A percentile compares a stretch with the other conserved stretches of the same genome.
These are phyloP conservation scores for Saccharomycopsis fodiens DNA, from an alignment of 805 yeast genomes.

Conservation along the genomic window DNA sequence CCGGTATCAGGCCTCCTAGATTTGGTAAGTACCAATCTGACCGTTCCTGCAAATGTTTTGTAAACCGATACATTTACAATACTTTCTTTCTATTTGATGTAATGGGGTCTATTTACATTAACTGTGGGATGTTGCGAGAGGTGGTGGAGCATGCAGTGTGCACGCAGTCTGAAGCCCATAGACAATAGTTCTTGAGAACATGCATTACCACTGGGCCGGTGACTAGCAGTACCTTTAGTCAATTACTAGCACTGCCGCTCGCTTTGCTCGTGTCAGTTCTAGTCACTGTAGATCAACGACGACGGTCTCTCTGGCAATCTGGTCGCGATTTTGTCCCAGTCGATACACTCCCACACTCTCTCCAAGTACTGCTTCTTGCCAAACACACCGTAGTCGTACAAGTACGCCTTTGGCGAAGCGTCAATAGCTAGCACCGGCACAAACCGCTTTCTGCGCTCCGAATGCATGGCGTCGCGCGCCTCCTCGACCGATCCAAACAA, in stretches of 20 bases:
- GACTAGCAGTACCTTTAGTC: no score
- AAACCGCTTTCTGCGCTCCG: conserved; percentile 32
- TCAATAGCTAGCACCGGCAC: conserved; percentile 66
- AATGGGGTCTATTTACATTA: no score
- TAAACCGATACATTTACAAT: background rate
- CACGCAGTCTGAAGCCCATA: no score
- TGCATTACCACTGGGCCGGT: no score
- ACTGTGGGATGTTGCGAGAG: no score
- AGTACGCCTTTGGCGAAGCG: conserved; percentile 62
- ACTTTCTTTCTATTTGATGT: background rate
- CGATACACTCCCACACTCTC: conserved; percentile 60
- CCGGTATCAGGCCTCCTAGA: background rate
- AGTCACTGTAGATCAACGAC: background rate
- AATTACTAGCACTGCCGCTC: no score
- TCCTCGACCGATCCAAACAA: conserved; percentile 29
- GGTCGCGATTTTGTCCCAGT: conserved; percentile 61
- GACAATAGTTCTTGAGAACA: no score
- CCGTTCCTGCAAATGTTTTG: background rate
- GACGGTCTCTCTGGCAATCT: conserved; percentile 29
- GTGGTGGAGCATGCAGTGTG: no score
- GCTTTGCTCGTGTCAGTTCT: no score
- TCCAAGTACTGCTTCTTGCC: conserved; percentile 61
- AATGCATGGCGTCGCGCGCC: conserved; percentile 33
- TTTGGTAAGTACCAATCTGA: background rate
- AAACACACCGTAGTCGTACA: conserved; percentile 70